phyloP scores from a whole-genome alignment of 345 rosid species.

The Diplotaxis tenuifolia region DNA sequence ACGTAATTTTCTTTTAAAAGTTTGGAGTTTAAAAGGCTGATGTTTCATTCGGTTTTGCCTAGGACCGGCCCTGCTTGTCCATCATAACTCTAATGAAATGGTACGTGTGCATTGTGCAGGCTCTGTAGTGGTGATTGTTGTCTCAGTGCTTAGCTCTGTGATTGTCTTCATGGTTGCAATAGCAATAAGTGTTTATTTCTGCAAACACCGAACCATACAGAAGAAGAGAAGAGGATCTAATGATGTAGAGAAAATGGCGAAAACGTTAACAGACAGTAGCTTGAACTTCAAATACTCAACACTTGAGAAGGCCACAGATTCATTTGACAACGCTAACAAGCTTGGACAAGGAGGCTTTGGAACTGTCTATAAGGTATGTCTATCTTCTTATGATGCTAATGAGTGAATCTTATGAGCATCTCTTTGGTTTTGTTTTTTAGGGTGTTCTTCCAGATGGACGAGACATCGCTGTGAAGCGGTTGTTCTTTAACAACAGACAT shows the following conservation, averaged over 20 bases:
- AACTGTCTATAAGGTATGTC: conserved; percentile 76
- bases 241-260: conserved; percentile 62
- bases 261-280: conserved; percentile 72
- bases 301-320: conserved; percentile 81
- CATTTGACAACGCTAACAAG: conserved; percentile 64
- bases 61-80: too few species aligned
- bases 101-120: conserved; percentile 51
- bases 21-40: too few species aligned
- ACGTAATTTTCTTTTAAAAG: too few species aligned
- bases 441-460: conserved; percentile 86
- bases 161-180: conserved; percentile 58
- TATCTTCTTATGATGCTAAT: background rate
- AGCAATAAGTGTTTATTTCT: conserved; percentile 54
- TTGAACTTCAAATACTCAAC: conserved; percentile 89
- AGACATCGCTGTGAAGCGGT: conserved; percentile 91
- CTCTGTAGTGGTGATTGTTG: conserved; percentile 55
- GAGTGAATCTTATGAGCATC: conserved; percentile 4
- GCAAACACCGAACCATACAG: conserved; percentile 60
- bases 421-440: conserved; percentile 32
- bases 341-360: conserved; percentile 98
- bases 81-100: background rate
- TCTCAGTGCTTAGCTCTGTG: conserved; percentile 65
- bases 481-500: conserved; percentile 85
- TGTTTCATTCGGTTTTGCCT: too few species aligned
- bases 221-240: conserved; percentile 75